Base-by-base conservation (phyloP, 805 yeast species). In the Metschnikowia cerradonensis region DNA sequence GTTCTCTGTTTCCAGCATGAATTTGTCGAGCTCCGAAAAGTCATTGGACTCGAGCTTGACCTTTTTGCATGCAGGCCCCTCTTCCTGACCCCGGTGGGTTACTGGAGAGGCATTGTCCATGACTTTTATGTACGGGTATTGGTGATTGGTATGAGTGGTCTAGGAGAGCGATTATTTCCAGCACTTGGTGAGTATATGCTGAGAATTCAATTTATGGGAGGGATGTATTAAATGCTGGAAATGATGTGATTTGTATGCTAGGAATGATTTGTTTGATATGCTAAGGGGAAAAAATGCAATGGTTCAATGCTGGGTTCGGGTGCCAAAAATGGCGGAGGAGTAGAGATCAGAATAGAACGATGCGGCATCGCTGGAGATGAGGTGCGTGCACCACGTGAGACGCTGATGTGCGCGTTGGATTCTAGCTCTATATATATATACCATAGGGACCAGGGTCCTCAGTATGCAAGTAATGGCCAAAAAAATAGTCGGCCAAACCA, bases 1-100 rank as follows among this genome's bases (percentile, higher is more conserved):
- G 10, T 15, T 48, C 32, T 54, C 56, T 48, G 52, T 50, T 31
- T 50, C 47, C 33, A 52, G 47, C 54, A 54, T 54, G 47, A 54
- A 52, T 11, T 41, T 23, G 30, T 54, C 58, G 33, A 54, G 51
- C n/a, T 40, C 54, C 22, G 36, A 34, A 22, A 34, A 39, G 17
- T 46, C 31, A 5, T 32, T n/a, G 19, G 17, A 3, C 6, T 33
- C 20, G 38, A 32, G 14, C 34, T 22, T 33, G 6, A 34, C 13
- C 19, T 10, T 40, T 40, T 40, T 40, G n/a, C 22, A n/a, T 15
- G 34, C 43, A 40, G 33, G 43, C 34, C 13, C 34, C 14, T 17
- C 34, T 40, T 40, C 34, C 3, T 14, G 43, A 6, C 22, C 34
- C 34, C 6, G 6, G 30, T n/a, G 38, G 45, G 37, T 22, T 20